phyloP scores from a whole-genome alignment of 2,329 filamentous ascomycete species.

The Metarhizium brunneum region DNA sequence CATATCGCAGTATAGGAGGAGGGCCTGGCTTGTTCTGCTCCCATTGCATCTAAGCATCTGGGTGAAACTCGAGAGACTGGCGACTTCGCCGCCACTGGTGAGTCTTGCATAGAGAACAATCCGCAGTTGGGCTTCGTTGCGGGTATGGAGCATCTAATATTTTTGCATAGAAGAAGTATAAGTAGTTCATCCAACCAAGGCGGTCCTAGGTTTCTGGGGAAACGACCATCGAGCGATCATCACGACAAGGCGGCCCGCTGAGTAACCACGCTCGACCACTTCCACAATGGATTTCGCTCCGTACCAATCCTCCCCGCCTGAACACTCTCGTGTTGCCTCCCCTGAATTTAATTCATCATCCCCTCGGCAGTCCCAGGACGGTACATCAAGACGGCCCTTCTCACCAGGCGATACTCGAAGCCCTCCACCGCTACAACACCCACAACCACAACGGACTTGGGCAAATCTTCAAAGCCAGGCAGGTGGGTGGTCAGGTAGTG shows the following conservation, averaged over 20 bases:
- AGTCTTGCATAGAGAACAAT: background rate
- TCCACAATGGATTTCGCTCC: slow-evolving; percentile 82
- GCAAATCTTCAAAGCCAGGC: slow-evolving; percentile 28
- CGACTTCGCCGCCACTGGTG: background rate
- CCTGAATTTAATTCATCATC: slow-evolving; percentile 36
- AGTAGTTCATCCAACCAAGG: background rate
- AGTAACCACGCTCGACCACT: background rate
- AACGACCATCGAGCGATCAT: background rate
- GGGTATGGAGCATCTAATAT: background rate
- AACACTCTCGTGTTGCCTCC: slow-evolving; percentile 71
- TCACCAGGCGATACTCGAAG: slow-evolving; percentile 38
- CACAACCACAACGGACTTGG: slow-evolving; percentile 51
- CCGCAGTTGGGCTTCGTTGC: background rate
- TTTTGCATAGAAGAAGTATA: background rate
- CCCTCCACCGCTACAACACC: slow-evolving; percentile 33
- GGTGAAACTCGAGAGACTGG: background rate
- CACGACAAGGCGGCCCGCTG: background rate
- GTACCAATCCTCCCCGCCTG: slow-evolving; percentile 87
- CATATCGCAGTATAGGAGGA: background rate
- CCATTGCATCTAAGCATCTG: background rate
- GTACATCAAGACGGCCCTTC: slow-evolving; percentile 45
- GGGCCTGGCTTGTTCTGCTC: background rate
- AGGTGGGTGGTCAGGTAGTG: slow-evolving; percentile 11
- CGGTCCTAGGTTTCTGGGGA: background rate
- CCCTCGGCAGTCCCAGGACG: slow-evolving; percentile 47